Evolutionary conservation across 257 asterid species (phyloP).

Genomic region (Nicotiana knightiana): DNA sequence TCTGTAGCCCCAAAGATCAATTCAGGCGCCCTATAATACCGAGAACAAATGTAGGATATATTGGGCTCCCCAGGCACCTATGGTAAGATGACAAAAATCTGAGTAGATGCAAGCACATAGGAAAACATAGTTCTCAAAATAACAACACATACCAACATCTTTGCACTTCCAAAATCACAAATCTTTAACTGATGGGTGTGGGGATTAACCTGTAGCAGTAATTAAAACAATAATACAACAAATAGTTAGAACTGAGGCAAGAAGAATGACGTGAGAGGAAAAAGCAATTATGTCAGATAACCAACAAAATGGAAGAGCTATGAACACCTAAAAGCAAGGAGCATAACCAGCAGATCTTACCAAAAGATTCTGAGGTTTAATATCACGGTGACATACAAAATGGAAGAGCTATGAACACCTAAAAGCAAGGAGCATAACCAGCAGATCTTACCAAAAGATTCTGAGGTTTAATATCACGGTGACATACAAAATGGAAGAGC

Average conservation of each 20-base stretch:
- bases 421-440: not conserved
- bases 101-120: not conserved
- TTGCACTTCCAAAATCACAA: slow-evolving; percentile 89
- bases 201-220: slow-evolving; percentile 59
- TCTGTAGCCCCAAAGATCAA: slow-evolving; percentile 89
- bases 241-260: not conserved
- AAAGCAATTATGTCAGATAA: not conserved
- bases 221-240: not conserved
- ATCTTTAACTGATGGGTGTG: slow-evolving; percentile 79
- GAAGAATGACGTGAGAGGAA: not conserved
- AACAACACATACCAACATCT: slow-evolving; percentile 60
- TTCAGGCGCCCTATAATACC: slow-evolving; percentile 84
- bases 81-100: slow-evolving; percentile 13
- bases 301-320: not conserved
- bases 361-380: slow-evolving; percentile 80
- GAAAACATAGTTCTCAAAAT: slow-evolving; percentile 5
- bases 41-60: slow-evolving; percentile 83
- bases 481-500: slow-evolving; percentile 31
- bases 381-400: slow-evolving; percentile 92
- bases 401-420: not conserved
- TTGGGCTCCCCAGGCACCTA: slow-evolving; percentile 90
- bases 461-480: slow-evolving; percentile 86
- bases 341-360: slow-evolving; percentile 26
- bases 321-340: slow-evolving; percentile 2
- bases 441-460: slow-evolving; percentile 54